Percentiles rank a stretch among this genome's conserved stretches.
Evolutionary conservation across 306 rosid genomes (phyloP).

Genomic region (Parietaria judaica): DNA sequence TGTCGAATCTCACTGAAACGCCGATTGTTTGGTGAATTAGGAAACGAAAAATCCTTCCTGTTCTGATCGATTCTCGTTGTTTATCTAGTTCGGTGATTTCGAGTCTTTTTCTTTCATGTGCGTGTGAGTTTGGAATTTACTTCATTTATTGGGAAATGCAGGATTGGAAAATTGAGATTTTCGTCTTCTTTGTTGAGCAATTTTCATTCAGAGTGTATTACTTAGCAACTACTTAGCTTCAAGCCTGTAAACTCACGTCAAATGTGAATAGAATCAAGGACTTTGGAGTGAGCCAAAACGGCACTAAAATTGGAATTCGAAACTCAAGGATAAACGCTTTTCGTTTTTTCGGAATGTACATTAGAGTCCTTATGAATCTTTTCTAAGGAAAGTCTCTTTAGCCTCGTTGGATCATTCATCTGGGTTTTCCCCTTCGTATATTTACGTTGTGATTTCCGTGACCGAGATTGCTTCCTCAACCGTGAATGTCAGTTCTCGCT

Average conservation of each 20-base stretch:
- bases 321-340: not conserved
- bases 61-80: slow-evolving; percentile 13
- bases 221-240: not conserved
- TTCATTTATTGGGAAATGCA: too few species aligned
- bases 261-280: not conserved
- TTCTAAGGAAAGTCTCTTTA: not conserved
- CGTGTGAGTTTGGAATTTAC: not conserved
- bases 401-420: not conserved
- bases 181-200: not conserved
- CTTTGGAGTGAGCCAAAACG: not conserved
- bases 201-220: not conserved
- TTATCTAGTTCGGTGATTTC: slow-evolving; percentile 11
- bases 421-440: not conserved
- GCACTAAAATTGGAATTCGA: not conserved
- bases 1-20: slow-evolving; percentile 20
- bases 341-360: not conserved
- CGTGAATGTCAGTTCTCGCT: not conserved
- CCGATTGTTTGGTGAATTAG: slow-evolving; percentile 9
- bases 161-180: not conserved
- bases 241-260: not conserved
- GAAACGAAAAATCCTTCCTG: slow-evolving; percentile 4
- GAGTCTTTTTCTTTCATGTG: not conserved
- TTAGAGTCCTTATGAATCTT: not conserved
- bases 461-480: not conserved
- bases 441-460: not conserved